Base-by-base conservation (phyloP, 2,329 filamentous ascomycete species). In the Dryadomyces quercivorus region DNA sequence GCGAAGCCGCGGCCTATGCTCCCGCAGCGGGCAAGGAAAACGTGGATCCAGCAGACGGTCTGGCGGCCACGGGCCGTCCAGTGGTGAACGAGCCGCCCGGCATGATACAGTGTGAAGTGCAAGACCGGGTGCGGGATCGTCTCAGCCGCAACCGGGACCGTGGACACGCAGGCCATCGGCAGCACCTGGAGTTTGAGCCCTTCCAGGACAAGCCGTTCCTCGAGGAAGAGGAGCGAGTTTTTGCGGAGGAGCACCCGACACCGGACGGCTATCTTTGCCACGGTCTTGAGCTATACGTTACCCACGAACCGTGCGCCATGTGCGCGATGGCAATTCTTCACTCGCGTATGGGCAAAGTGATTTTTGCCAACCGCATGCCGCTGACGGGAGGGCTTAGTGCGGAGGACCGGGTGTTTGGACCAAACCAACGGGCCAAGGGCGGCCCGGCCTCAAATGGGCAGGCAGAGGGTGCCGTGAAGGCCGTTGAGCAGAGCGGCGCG, bases 261-360 rank as follows among this genome's bases (percentile, higher is more conserved):
- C 78, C 80, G 36, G 87, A 89, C 61, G 92, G 92, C 53, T 98
- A 98, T 67, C 81, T 98, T 20, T 97, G 92, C 70, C 89, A 95
- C 61, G 88, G 89, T 54, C 78, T 98, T 34, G 92, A 97, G 68
- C 80, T 98, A 55, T 97, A 96, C 70, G 76, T 94, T 57, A 95
- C 91, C 2, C 91, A 97, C 65, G 93, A 98, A 70, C 93, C 93
- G 5, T 98, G 93, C 66, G 80, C 95, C 57, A 94, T 95, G 80
- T 98, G 93, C 70, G 89, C 87, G 40, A 97, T 97, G 93, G 93
- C 88, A 1, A 86, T 97, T 61, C 76, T 97, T 21, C 91, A 97
- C 66, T 96, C 92, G 9, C 82, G 93, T 51, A 95, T 98, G 76
- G 84, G 88, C 47, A 84, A 86, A 53, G 86, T 91, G 52, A 78